Evolutionary conservation across 2,329 filamentous ascomycete genomes (phyloP).

Genomic region (Fusarium chlamydosporum): DNA sequence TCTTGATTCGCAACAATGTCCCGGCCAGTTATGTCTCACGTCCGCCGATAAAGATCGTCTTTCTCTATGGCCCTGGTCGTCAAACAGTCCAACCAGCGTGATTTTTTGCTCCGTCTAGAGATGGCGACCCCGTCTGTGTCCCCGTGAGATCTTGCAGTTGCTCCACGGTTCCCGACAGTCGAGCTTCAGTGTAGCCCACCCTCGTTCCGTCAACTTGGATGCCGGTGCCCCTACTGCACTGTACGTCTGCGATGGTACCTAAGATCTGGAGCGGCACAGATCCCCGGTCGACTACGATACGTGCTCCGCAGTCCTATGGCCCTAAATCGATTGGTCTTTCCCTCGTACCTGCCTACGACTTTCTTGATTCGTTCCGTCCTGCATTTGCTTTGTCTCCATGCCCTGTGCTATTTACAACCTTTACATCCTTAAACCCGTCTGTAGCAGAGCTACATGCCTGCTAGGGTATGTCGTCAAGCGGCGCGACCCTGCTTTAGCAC

Average conservation of each 20-base stretch:
- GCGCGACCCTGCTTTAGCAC: constrained; percentile 36
- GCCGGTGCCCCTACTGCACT: constrained; percentile 44
- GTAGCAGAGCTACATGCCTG: constrained; percentile 33
- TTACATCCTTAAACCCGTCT: constrained; percentile 25
- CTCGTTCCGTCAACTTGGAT: constrained; percentile 56
- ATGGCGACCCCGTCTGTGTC: constrained; percentile 50
- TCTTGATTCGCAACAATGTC: constrained; percentile 57
- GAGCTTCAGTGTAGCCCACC: constrained; percentile 47
- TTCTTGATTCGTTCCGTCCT: constrained; percentile 42
- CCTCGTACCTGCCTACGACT: constrained; percentile 38
- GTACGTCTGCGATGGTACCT: constrained; percentile 42
- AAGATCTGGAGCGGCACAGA: constrained; percentile 46
- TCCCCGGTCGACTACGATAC: constrained; percentile 40
- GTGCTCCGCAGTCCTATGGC: constrained; percentile 34
- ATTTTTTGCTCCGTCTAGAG: constrained; percentile 48
- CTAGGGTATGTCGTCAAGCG: constrained; percentile 44
- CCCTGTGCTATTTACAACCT: constrained; percentile 31
- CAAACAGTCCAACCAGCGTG: constrained; percentile 49
- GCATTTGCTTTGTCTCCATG: constrained; percentile 39
- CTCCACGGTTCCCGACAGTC: constrained; percentile 50
- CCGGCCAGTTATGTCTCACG: constrained; percentile 51
- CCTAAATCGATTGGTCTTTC: constrained; percentile 30
- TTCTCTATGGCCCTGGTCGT: constrained; percentile 44
- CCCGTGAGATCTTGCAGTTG: constrained; percentile 53
- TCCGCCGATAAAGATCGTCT: constrained; percentile 42